Evolutionary conservation across 495 filamentous ascomycete genomes (phyloP).

Genomic region (Penicillium daleae): DNA sequence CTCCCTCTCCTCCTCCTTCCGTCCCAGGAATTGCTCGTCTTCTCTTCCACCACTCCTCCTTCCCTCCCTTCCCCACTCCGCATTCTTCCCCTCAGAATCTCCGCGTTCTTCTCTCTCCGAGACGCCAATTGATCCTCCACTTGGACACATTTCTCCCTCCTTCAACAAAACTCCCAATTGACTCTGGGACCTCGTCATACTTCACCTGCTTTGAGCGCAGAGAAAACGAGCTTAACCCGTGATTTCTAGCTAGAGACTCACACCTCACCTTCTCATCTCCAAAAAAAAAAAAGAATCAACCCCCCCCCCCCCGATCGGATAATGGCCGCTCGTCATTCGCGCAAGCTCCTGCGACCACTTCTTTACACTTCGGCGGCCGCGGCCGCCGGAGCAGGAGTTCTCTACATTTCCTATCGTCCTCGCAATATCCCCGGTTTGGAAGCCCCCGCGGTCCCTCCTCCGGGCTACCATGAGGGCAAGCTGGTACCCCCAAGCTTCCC

Average conservation of each 20-base stretch:
- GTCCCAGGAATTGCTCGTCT: not conserved
- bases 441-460: conserved; percentile 77
- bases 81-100: not conserved
- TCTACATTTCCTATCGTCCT: conserved; percentile 82
- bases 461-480: conserved; percentile 77
- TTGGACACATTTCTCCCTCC: not conserved
- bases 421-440: conserved; percentile 85
- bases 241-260: conserved; percentile 3
- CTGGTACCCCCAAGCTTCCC: conserved; percentile 84
- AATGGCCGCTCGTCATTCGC: conserved; percentile 63
- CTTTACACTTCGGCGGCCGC: conserved; percentile 65
- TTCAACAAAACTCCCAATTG: not conserved
- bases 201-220: not conserved
- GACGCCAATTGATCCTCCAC: conserved; percentile 3
- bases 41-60: conserved; percentile 17
- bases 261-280: not conserved
- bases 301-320: conserved; percentile 19
- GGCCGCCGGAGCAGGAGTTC: conserved; percentile 60
- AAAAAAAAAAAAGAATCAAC: conserved; percentile 6
- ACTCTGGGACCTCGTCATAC: not conserved
- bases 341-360: conserved; percentile 60
- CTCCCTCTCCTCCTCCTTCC: not conserved
- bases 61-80: not conserved
- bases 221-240: not conserved
- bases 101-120: not conserved